A percentile compares a stretch with the other conserved stretches of the same genome.
These are phyloP conservation scores for Hibiscus syriacus DNA, from an alignment of 345 rosid genomes.

Conservation along the genomic window DNA sequence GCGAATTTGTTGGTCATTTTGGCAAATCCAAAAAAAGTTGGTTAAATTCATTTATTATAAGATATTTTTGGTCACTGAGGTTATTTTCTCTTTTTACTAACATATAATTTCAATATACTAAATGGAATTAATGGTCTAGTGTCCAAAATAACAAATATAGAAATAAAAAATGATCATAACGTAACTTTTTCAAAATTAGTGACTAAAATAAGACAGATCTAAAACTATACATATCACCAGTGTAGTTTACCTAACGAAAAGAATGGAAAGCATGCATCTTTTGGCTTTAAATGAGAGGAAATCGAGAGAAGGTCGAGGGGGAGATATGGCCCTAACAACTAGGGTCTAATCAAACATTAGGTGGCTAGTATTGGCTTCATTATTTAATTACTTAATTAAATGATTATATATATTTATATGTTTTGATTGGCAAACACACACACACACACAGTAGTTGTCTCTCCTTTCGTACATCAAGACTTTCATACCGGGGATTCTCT, in stretches of 20 bases:
- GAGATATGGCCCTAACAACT: constrained; percentile 28
- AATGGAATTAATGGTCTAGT: no score
- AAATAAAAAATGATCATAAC: no score
- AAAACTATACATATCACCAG: no score
- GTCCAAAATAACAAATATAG: no score
- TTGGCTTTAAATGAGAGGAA: constrained; percentile 30
- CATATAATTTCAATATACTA: no score
- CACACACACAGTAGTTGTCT: background rate
- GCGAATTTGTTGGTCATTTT: no score
- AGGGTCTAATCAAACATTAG: constrained; percentile 15
- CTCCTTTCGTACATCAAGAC: background rate
- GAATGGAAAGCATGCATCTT: constrained; percentile 22
- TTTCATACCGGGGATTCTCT: background rate
- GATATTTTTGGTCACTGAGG: no score
- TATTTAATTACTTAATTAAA: background rate
- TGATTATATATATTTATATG: background rate
- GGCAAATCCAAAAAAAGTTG: no score
- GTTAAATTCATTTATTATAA: no score
- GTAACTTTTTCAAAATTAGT: no score
- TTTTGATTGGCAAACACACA: background rate
- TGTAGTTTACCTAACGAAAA: no score
- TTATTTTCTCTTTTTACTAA: no score
- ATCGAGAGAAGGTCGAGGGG: constrained; percentile 17
- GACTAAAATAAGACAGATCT: background rate
- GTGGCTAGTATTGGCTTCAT: constrained; percentile 19